These are phyloP conservation scores for Triadica sebifera DNA, from an alignment of 345 rosid genomes.

Conservation along the genomic window DNA sequence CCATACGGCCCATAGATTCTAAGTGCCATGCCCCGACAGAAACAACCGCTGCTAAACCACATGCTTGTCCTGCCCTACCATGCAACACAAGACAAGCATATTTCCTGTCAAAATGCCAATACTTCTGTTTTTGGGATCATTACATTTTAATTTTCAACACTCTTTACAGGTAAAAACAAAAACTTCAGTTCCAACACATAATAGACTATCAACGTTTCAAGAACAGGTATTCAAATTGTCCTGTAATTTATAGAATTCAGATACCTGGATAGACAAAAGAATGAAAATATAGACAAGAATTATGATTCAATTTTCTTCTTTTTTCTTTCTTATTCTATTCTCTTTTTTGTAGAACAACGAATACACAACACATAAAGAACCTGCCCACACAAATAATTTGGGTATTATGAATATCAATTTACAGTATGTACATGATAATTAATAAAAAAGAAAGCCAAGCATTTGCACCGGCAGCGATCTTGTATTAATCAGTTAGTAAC, in stretches of 20 bases:
- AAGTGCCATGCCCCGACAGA: no score
- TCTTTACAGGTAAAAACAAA: background rate
- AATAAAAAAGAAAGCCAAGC: conserved; percentile 36
- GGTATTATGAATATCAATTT: conserved; percentile 49
- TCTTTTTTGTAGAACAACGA: conserved; percentile 49
- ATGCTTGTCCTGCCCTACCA: no score
- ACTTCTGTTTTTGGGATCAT: no score
- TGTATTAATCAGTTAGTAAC: conserved; percentile 53
- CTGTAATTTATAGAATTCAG: background rate
- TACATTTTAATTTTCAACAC: no score
- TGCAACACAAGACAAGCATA: no score
- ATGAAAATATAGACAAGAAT: background rate
- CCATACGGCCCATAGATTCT: background rate
- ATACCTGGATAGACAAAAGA: conserved; percentile 4
- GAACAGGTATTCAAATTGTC: background rate
- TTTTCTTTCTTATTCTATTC: conserved; percentile 7
- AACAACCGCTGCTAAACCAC: no score
- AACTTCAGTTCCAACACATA: background rate
- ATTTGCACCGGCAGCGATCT: conserved; percentile 22
- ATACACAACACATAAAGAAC: conserved; percentile 42
- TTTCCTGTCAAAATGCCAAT: no score
- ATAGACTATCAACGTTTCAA: background rate
- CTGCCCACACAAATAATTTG: conserved; percentile 47
- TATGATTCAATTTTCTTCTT: background rate
- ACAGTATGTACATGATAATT: conserved; percentile 65